Base-by-base conservation (phyloP, 306 rosid genomes). In the Vigna mungo region DNA sequence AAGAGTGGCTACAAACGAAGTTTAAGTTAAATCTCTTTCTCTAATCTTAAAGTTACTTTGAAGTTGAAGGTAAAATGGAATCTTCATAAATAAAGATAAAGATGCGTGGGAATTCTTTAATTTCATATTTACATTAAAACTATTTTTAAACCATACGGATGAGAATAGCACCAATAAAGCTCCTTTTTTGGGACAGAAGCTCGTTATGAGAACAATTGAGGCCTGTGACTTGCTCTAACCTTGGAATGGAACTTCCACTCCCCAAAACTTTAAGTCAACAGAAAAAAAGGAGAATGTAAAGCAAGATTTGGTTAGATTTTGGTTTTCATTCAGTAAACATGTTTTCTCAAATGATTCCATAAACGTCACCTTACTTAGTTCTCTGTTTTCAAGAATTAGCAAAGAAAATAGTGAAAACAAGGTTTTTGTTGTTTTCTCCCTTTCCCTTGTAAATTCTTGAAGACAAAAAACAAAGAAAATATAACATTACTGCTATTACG, bases 221-320 rank as follows among this genome's bases (percentile, higher is more conserved):
- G 77, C 67, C 25, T 58, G 36, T 74, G 39, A 12, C 67, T 36
- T 37, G 23, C 56, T 62, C 49, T 60, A 25, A 59, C 59, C 69
- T 68, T 30, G 70, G 55, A 67, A 47, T 68, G 49, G 76, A 59
- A 51, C 25, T 47, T 49, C 27, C 56, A 39, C 66, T 32, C 61
- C 51, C 74, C 61, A 41, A 80, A 72, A 72, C 68, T 37, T 52
- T 23, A 71, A 49, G 23, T 72, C 64, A 30, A 54, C n/a, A 20
- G 1, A 20, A 25, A 20, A 44, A 13, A 41, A 67, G 48, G 32
- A 34, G 53, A 52, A 51, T 44, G 18, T 8, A 23, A n/a, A 37
- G 21, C 17, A 14, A 63, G 41, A 55, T 14, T 7, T 75, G 18
- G 14, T 68, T 48, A 32, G 13, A n/a, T 67, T 76, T 64, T 16